Conservation (phyloP, 2,329 filamentous ascomycete genomes). For the Sordariomycetes sp. region DNA sequence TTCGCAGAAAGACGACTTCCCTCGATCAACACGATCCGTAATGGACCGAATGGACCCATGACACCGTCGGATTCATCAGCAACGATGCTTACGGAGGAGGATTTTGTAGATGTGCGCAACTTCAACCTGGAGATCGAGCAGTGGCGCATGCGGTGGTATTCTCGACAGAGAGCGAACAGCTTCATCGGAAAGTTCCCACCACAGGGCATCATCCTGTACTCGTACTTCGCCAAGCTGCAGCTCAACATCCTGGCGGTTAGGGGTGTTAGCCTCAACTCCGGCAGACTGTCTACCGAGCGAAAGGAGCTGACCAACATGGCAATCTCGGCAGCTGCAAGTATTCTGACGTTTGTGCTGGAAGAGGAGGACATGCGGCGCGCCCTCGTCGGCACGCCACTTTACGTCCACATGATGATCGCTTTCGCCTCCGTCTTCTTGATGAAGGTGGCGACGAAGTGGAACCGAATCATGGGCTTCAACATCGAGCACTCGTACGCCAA, state of each 20-base stretch:
- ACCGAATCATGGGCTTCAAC: slow-evolving; percentile 19
- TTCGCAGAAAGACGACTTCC: slow-evolving; percentile 45
- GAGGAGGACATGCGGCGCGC: slow-evolving; percentile 19
- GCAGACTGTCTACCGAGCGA: slow-evolving; percentile 31
- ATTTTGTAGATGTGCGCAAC: slow-evolving; percentile 24
- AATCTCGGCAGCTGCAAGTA: slow-evolving; percentile 23
- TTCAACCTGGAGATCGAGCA: slow-evolving; percentile 33
- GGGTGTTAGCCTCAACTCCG: slow-evolving; percentile 17
- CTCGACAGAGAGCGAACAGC: slow-evolving; percentile 11
- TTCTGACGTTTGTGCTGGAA: slow-evolving; percentile 17
- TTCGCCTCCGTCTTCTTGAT: slow-evolving; percentile 21
- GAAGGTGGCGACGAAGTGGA: slow-evolving; percentile 21
- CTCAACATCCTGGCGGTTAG: slow-evolving; percentile 36
- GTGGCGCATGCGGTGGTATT: slow-evolving; percentile 25
- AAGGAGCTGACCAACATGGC: slow-evolving; percentile 31
- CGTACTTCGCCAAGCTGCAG: slow-evolving; percentile 31
- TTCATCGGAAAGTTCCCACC: slow-evolving; percentile 23
- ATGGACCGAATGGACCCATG: slow-evolving; percentile 11
- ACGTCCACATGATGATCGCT: slow-evolving; percentile 20
- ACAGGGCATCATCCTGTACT: slow-evolving; percentile 40
- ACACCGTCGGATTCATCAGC: slow-evolving; percentile 25
- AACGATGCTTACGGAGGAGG: slow-evolving; percentile 25
- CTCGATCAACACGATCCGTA: neutral
- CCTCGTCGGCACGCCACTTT: slow-evolving; percentile 20
- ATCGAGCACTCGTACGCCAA: slow-evolving; percentile 19